phyloP scores from a whole-genome alignment of 352 stramenopile species.

The Phytophthora foliorum region DNA sequence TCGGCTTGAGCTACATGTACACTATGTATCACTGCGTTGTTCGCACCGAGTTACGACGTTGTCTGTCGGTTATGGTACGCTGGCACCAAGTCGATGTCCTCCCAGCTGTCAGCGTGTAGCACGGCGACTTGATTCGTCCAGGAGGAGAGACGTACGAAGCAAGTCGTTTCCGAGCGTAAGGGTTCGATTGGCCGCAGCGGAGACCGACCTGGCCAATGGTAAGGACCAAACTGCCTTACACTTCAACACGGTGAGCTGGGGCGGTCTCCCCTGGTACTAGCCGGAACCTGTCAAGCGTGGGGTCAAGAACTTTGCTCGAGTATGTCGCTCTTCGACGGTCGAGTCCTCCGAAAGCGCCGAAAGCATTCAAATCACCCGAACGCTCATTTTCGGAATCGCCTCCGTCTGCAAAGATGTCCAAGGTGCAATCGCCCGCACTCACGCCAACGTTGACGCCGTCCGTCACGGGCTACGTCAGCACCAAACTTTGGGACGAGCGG shows the following conservation, averaged over 20 bases:
- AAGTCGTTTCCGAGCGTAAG: neutral
- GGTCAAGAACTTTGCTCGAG: neutral
- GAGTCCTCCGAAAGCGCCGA: neutral
- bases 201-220: conserved; percentile 5
- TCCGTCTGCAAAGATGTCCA: conserved; percentile 26
- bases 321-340: neutral
- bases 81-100: neutral
- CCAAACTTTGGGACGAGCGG: conserved; percentile 53
- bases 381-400: conserved; percentile 24
- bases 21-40: no score
- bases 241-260: conserved; percentile 14
- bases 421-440: conserved; percentile 21
- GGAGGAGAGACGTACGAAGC: neutral
- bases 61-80: no score
- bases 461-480: conserved; percentile 28
- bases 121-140: neutral
- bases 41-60: no score
- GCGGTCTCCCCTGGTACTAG: neutral
- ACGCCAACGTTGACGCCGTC: conserved; percentile 26
- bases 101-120: neutral
- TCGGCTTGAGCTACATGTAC: no score
- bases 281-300: neutral
- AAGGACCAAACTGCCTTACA: conserved; percentile 10
- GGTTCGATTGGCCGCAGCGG: conserved; percentile 8
- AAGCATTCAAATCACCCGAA: conserved; percentile 6